These are phyloP conservation scores for Sarocladium brachiariae DNA, from an alignment of 2,329 filamentous ascomycete species.

Conservation along the genomic window DNA sequence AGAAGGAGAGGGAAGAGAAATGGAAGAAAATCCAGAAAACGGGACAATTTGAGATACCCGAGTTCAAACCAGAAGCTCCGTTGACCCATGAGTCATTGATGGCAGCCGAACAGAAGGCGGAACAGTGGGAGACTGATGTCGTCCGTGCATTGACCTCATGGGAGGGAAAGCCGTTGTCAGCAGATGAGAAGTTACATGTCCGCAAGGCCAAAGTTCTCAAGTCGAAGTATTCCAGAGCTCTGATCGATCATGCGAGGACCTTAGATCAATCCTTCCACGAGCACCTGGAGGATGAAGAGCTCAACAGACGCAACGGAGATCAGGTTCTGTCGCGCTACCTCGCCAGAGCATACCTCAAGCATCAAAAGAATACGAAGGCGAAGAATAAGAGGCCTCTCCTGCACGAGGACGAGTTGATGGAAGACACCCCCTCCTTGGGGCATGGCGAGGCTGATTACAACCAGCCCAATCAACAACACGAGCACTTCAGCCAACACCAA, in stretches of 20 bases:
- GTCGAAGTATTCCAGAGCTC: not conserved
- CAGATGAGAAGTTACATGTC: not conserved
- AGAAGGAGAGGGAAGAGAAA: no score
- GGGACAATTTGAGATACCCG: not conserved
- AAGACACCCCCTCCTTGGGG: no score
- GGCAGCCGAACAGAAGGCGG: not conserved
- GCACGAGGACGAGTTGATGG: no score
- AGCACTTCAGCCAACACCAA: not conserved
- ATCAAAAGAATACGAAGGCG: not conserved
- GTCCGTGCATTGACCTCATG: constrained; percentile 1
- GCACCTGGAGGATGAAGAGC: not conserved
- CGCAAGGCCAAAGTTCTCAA: not conserved
- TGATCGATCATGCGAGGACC: not conserved
- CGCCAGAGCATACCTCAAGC: not conserved
- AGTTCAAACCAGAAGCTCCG: not conserved
- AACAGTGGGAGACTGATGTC: not conserved
- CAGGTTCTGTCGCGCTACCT: constrained; percentile 2
- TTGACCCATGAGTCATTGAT: not conserved
- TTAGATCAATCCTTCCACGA: constrained; percentile 5
- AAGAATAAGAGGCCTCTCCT: not conserved
- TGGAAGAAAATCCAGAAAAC: no score
- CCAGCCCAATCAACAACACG: not conserved
- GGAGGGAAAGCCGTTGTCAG: not conserved
- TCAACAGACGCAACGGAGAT: constrained; percentile 3
- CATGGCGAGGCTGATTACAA: not conserved